Percentiles rank a stretch among this genome's conserved stretches.
Conservation (phyloP, 208 protist genomes). For the Crithidia bombi region DNA sequence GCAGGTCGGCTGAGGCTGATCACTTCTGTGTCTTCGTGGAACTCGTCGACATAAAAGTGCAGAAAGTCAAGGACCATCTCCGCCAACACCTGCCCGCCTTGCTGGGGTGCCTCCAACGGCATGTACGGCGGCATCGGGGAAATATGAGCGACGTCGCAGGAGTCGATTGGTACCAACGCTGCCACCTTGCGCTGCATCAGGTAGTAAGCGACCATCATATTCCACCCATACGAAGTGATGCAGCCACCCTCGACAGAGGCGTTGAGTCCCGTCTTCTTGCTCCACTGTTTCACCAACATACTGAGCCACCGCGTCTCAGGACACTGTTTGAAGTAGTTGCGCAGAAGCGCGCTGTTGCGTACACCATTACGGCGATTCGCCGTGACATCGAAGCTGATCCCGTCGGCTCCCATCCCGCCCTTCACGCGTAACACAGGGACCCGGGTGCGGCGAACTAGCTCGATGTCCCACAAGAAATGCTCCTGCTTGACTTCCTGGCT, state of each 20-base stretch:
- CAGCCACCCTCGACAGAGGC: slow-evolving; percentile 61
- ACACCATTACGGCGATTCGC: slow-evolving; percentile 82
- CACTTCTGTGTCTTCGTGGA: slow-evolving; percentile 65
- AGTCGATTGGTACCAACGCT: slow-evolving; percentile 54
- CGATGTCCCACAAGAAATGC: slow-evolving; percentile 58
- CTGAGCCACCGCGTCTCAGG: slow-evolving; percentile 74
- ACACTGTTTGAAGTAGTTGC: slow-evolving; percentile 69
- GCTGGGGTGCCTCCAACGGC: slow-evolving; percentile 26
- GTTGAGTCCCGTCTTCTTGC: slow-evolving; percentile 82
- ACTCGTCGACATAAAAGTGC: slow-evolving; percentile 79
- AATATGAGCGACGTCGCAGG: slow-evolving; percentile 59
- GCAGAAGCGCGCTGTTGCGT: slow-evolving; percentile 84
- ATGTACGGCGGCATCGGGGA: slow-evolving; percentile 30
- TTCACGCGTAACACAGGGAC: slow-evolving; percentile 84
- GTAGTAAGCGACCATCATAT: slow-evolving; percentile 88
- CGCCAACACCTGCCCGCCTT: slow-evolving; percentile 49
- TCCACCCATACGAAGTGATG: slow-evolving; percentile 90
- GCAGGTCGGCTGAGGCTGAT: slow-evolving; percentile 61
- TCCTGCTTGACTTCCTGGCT: slow-evolving; percentile 31
- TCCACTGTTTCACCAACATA: slow-evolving; percentile 87
- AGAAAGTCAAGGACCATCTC: slow-evolving; percentile 78
- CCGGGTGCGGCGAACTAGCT: slow-evolving; percentile 82
- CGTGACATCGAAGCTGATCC: slow-evolving; percentile 83
- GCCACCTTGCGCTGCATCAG: slow-evolving; percentile 61
- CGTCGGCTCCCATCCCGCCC: slow-evolving; percentile 9